Evolutionary conservation across 805 yeast genomes (phyloP).

Genomic region (Vanderwaltozyma yarrowii): DNA sequence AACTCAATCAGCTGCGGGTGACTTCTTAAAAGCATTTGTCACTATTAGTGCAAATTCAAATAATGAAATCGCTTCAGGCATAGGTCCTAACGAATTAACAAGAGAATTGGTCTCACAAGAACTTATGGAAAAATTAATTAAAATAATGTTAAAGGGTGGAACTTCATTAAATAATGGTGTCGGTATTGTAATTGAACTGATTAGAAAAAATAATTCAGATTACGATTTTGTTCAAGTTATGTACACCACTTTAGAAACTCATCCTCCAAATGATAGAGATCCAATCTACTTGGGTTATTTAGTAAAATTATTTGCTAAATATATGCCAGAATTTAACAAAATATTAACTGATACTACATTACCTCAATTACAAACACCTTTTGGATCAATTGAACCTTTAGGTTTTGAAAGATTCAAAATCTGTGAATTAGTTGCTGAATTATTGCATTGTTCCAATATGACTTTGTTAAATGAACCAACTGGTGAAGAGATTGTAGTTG

Average conservation of each 20-base stretch:
- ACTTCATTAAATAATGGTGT: constrained; percentile 90
- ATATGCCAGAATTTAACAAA: constrained; percentile 55
- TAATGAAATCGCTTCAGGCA: constrained; percentile 76
- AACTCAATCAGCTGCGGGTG: constrained; percentile 89
- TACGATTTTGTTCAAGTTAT: constrained; percentile 84
- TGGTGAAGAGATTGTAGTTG: constrained; percentile 56
- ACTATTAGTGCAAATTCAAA: constrained; percentile 90
- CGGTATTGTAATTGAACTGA: constrained; percentile 86
- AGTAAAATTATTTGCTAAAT: constrained; percentile 65
- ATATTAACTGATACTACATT: constrained; percentile 39
- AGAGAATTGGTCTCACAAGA: constrained; percentile 77
- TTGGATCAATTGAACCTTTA: constrained; percentile 59
- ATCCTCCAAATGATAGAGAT: constrained; percentile 88
- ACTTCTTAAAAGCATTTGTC: constrained; percentile 85
- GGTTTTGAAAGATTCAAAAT: constrained; percentile 92
- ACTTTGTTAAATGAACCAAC: constrained; percentile 69
- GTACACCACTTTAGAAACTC: constrained; percentile 71
- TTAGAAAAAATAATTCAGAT: constrained; percentile 91
- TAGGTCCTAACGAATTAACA: constrained; percentile 92
- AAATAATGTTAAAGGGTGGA: constrained; percentile 73
- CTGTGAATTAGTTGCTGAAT: constrained; percentile 88
- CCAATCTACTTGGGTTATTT: constrained; percentile 86
- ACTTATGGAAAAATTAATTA: constrained; percentile 55
- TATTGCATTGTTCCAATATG: constrained; percentile 94
- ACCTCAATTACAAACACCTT: constrained; percentile 32